Conservation (phyloP, 163 green algal genomes). For the Scenedesmus sp. region DNA sequence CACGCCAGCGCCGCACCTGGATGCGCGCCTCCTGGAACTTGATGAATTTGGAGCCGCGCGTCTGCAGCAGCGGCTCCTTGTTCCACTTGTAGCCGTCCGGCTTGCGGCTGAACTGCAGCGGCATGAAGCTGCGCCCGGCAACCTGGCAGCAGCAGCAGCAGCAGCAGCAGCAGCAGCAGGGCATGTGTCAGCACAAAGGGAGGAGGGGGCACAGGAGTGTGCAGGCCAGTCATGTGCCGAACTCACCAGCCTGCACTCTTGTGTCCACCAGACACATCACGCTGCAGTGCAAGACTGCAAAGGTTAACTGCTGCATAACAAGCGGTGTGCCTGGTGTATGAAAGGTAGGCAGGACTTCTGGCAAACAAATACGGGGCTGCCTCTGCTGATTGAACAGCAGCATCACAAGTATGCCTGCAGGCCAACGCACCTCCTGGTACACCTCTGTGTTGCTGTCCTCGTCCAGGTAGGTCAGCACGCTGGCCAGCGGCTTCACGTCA, state of each 20-base stretch:
- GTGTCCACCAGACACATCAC: too few species aligned
- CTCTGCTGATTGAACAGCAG: not conserved
- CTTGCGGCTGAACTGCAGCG: slow-evolving; percentile 45
- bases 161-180: not conserved
- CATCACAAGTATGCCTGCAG: too few species aligned
- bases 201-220: too few species aligned
- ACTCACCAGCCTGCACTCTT: too few species aligned
- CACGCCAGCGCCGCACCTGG: slow-evolving; percentile 71
- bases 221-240: too few species aligned
- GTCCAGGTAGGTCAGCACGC: slow-evolving; percentile 97
- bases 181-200: too few species aligned
- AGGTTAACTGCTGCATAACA: too few species aligned
- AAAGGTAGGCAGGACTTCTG: not conserved
- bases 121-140: slow-evolving; percentile 50
- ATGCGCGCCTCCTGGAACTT: slow-evolving; percentile 95
- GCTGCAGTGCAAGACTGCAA: too few species aligned
- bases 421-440: slow-evolving; percentile 90
- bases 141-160: slow-evolving; percentile 15
- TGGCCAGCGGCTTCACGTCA: slow-evolving; percentile 95
- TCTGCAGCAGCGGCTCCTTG: slow-evolving; percentile 78
- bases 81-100: slow-evolving; percentile 56
- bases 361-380: not conserved
- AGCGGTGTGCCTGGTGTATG: too few species aligned
- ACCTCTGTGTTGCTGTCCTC: slow-evolving; percentile 90
- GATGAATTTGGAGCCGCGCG: slow-evolving; percentile 94